Evolutionary conservation across 805 yeast genomes (phyloP).

Genomic region (Candida suzukii): DNA sequence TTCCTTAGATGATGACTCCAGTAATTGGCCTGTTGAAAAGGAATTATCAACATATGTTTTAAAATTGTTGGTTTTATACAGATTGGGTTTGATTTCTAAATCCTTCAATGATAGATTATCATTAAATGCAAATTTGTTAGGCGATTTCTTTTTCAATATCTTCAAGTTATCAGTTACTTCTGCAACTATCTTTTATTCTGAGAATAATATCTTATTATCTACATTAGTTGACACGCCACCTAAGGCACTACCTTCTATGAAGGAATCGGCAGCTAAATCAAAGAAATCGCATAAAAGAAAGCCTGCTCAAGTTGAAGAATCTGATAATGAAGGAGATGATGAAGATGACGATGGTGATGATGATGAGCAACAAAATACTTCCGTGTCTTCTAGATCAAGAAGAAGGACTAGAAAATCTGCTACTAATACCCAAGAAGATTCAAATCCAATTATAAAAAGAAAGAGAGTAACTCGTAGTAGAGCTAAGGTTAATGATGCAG

Average conservation of each 20-base stretch:
- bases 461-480: too few species aligned
- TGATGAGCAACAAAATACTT: background rate
- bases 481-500: too few species aligned
- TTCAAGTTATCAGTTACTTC: conserved; percentile 1
- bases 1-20: too few species aligned
- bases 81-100: conserved; percentile 9
- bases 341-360: background rate
- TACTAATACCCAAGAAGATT: background rate
- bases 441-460: too few species aligned
- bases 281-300: background rate
- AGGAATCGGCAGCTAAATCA: background rate
- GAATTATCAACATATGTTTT: conserved; percentile 16
- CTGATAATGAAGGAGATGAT: background rate
- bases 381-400: background rate
- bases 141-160: conserved; percentile 9
- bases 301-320: too few species aligned
- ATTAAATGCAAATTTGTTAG: conserved; percentile 17
- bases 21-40: background rate
- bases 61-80: conserved; percentile 15
- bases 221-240: background rate
- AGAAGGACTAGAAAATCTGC: background rate
- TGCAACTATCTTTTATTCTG: background rate
- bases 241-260: too few species aligned
- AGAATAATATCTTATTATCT: background rate
- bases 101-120: conserved; percentile 12